Evolutionary conservation across 768 basidiomycete genomes (phyloP).

Genomic region (Exsudoporus frostii): DNA sequence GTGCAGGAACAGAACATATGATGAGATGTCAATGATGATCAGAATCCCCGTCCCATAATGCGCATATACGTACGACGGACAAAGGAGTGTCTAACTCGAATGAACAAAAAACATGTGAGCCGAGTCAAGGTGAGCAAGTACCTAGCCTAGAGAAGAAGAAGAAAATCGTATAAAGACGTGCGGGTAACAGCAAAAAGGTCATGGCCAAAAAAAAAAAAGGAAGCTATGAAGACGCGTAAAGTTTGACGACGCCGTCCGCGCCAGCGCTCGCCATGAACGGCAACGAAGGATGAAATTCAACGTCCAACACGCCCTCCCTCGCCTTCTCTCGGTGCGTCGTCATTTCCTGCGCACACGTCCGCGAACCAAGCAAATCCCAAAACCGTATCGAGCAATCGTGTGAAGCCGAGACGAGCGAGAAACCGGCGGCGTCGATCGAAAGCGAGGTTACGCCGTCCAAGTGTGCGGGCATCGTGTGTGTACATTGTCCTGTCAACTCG

Average conservation of each 20-base stretch:
- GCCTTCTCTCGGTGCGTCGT: conserved; percentile 87
- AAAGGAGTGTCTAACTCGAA: conserved; percentile 11
- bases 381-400: conserved; percentile 94
- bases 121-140: conserved; percentile 10
- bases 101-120: conserved; percentile 5
- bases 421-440: conserved; percentile 83
- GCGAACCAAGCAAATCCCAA: conserved; percentile 86
- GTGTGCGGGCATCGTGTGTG: conserved; percentile 87
- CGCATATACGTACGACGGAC: conserved; percentile 21
- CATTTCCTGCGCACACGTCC: conserved; percentile 84
- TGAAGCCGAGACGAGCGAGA: conserved; percentile 83
- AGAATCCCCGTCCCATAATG: conserved; percentile 27
- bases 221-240: conserved; percentile 76
- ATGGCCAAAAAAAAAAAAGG: neutral
- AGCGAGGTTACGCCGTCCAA: conserved; percentile 89
- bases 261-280: conserved; percentile 92
- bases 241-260: conserved; percentile 91
- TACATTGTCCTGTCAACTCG: conserved; percentile 64
- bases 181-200: neutral
- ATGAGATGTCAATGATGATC: conserved; percentile 12
- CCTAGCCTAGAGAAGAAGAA: neutral
- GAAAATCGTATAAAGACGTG: conserved; percentile 2
- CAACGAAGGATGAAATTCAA: conserved; percentile 79
- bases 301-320: conserved; percentile 85
- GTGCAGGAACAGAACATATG: neutral